A percentile compares a stretch with the other conserved stretches of the same genome.
These are phyloP conservation scores for Luffa aegyptiaca DNA, from an alignment of 306 rosid species.

Conservation along the genomic window DNA sequence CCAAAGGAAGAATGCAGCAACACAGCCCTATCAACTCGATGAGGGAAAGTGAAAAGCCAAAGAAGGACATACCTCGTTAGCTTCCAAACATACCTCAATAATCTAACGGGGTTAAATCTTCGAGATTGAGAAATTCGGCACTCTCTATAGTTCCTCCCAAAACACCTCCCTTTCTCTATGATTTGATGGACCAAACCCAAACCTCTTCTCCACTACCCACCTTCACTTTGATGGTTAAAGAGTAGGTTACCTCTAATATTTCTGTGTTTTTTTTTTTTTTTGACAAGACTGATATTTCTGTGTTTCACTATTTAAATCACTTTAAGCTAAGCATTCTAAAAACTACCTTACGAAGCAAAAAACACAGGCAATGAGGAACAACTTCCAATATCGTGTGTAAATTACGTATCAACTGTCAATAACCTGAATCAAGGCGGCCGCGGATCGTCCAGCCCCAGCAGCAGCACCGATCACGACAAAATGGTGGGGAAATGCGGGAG, in stretches of 20 bases:
- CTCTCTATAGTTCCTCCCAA: background rate
- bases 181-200: background rate
- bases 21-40: too few relatives aligned
- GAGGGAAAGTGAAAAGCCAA: too few relatives aligned
- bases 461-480: conserved; percentile 55
- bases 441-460: conserved; percentile 19
- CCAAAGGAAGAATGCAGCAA: too few relatives aligned
- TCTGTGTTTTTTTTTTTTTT: background rate
- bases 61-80: too few relatives aligned
- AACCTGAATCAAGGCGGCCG: conserved; percentile 32
- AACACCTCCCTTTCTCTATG: background rate
- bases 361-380: background rate
- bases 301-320: background rate
- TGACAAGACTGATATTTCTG: background rate
- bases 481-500: conserved; percentile 71
- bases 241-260: background rate
- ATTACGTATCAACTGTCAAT: background rate
- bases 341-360: background rate
- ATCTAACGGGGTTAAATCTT: too few relatives aligned
- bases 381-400: background rate
- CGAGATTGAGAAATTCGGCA: background rate
- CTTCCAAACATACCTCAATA: too few relatives aligned
- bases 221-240: background rate
- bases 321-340: background rate
- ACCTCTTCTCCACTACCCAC: background rate